A percentile compares a stretch with the other conserved stretches of the same genome.
Conservation (phyloP, 176 grass and related monocot genomes). For the Olyra latifolia region DNA sequence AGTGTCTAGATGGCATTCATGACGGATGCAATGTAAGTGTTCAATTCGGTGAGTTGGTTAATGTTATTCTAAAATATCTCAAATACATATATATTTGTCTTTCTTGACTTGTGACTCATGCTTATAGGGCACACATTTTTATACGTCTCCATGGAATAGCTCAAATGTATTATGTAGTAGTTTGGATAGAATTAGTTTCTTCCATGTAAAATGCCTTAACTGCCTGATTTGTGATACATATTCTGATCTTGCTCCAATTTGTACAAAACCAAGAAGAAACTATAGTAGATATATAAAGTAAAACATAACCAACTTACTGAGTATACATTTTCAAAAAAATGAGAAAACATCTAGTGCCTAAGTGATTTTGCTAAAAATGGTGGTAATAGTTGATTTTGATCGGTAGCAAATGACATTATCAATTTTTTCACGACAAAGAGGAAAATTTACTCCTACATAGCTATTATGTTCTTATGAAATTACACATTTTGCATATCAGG, state of each 20-base stretch:
- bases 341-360: neutral
- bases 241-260: neutral
- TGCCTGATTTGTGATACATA: neutral
- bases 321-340: neutral
- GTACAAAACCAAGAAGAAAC: neutral
- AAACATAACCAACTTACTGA: neutral
- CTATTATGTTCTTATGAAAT: neutral
- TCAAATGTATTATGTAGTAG: neutral
- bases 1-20: constrained; percentile 19
- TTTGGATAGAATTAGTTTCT: neutral
- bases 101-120: neutral
- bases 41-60: neutral
- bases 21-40: neutral
- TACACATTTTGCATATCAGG: constrained; percentile 16
- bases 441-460: neutral
- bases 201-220: neutral
- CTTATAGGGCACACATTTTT: neutral
- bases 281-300: neutral
- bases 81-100: neutral
- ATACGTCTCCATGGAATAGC: neutral
- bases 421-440: neutral
- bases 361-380: neutral
- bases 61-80: neutral
- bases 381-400: neutral
- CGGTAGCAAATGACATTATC: neutral